Evolutionary conservation across 805 yeast species (phyloP), one percentile per base, ranked within the genome.

Genomic region (Gaillardinia entomophila): DNA sequence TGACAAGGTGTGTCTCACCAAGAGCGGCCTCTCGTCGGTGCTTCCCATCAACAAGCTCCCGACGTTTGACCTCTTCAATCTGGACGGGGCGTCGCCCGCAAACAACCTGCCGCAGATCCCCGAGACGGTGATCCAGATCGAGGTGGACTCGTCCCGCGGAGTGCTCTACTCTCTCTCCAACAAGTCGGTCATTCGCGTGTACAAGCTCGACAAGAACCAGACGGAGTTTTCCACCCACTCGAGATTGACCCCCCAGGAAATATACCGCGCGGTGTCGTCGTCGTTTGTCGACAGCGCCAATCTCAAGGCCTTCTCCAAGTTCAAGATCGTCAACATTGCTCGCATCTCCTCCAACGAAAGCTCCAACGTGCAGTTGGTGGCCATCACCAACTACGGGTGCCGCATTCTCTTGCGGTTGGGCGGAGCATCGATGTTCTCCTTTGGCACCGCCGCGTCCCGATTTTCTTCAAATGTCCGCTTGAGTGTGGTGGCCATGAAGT

Each of bases 371-470:
- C 86, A 77, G 49, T 60, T 88, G 33, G 78, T 88, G 31, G 95
- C 94, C 0, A 69, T 84, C 12, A 85, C 96, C 0, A 68, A 77
- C 30, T 82, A 79, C 40, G 96, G 97, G n/a, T 83, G 85, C 44
- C 73, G 97, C 43, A 64, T 88, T 16, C 79, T 75, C 39, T 55
- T 80, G 31, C 73, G 78, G 41, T 43, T 66, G 19, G 76, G 84
- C 27, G 37, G 51, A n/a, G 41, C 41, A n/a, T 43, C 51, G 11
- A 49, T 49, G 35, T 42, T 51, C 28, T 46, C 57, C 7, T 27
- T 37, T n/a, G 17, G 55, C 11, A 36, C 42, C 16, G 37, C 49
- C 15, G 40, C 51, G 7, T 37, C 53, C 2, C 36, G 54, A 12
- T 25, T 29, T n/a, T 27, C 48, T 19, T 70, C 66, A 34, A 32